Conservation (phyloP, 2,329 filamentous ascomycete genomes). For the Paraconiothyrium brasiliense region DNA sequence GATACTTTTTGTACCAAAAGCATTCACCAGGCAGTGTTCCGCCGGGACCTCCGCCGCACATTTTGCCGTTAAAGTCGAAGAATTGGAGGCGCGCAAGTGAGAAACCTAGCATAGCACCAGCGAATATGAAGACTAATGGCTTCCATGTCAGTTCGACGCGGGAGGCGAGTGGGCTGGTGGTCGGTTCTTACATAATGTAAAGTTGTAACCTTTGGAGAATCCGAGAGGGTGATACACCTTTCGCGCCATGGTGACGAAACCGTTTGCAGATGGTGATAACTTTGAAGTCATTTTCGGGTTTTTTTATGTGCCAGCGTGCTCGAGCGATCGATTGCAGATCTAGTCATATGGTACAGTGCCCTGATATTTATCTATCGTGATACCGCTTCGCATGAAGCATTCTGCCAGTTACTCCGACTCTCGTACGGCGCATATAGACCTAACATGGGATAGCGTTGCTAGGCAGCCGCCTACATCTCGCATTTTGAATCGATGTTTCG, state of each 20-base stretch:
- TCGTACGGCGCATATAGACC: slow-evolving; percentile 1
- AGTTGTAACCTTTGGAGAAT: slow-evolving; percentile 67
- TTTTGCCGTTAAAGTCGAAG: slow-evolving; percentile 55
- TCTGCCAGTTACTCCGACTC: background rate
- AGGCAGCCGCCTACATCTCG: background rate
- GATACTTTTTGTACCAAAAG: slow-evolving; percentile 52
- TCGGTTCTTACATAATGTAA: slow-evolving; percentile 56
- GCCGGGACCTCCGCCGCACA: slow-evolving; percentile 28
- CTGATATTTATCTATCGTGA: background rate
- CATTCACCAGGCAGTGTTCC: slow-evolving; percentile 54
- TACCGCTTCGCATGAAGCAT: background rate
- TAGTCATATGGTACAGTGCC: no score
- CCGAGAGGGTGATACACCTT: slow-evolving; percentile 56
- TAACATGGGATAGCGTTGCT: background rate
- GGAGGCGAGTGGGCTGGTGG: no score
- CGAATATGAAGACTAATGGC: slow-evolving; percentile 17
- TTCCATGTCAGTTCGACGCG: no score
- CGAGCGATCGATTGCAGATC: no score
- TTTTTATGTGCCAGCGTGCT: no score
- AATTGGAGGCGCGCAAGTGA: slow-evolving; percentile 59
- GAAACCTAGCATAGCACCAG: slow-evolving; percentile 41
- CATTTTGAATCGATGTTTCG: background rate
- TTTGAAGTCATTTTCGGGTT: background rate
- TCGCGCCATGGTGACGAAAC: background rate
- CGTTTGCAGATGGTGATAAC: background rate